Evolutionary conservation across 306 rosid species (phyloP).

Genomic region (Vachellia pachyceras): DNA sequence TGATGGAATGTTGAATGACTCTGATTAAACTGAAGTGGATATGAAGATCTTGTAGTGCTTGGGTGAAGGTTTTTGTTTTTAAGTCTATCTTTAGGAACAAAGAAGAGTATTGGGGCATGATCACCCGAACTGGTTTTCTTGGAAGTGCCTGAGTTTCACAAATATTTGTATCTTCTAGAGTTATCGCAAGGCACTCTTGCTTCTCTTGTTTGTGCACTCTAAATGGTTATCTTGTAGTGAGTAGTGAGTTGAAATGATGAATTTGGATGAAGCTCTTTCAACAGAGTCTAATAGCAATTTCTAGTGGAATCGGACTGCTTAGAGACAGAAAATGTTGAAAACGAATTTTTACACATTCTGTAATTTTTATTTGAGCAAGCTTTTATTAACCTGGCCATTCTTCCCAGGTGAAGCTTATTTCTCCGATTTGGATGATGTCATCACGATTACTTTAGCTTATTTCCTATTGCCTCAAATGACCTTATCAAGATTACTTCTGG

Average conservation of each 20-base stretch:
- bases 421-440: constrained; percentile 3
- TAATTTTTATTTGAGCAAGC: background rate
- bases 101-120: background rate
- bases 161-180: background rate
- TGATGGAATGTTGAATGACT: background rate
- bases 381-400: background rate
- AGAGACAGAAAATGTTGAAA: too few relatives aligned
- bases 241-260: background rate
- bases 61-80: background rate
- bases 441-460: constrained; percentile 2
- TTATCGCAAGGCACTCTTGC: background rate
- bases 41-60: background rate
- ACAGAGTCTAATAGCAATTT: too few relatives aligned
- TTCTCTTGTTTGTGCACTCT: background rate
- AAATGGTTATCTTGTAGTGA: background rate
- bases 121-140: background rate
- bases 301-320: too few relatives aligned
- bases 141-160: background rate
- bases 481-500: background rate
- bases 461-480: background rate
- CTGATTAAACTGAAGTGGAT: constrained; percentile 5
- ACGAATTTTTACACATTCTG: too few relatives aligned
- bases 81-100: background rate
- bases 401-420: background rate
- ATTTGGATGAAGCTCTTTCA: too few relatives aligned